Conservation (phyloP, 768 basidiomycete species). For the Lactarius indigo region DNA sequence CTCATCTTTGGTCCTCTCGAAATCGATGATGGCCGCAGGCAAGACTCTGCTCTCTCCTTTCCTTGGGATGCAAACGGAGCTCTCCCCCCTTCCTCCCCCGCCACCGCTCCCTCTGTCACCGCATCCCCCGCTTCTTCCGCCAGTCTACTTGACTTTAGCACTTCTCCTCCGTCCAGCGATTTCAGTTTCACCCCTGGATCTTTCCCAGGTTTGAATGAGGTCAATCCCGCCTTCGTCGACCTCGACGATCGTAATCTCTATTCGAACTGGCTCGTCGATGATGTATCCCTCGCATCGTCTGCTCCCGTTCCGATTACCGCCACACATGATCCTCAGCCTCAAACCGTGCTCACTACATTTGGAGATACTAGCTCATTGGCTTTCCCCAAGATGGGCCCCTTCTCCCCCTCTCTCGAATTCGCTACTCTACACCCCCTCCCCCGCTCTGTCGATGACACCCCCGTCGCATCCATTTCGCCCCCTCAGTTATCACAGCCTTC, state of each 20-base stretch:
- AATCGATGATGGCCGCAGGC: conserved; percentile 44
- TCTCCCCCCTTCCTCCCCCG: conserved; percentile 35
- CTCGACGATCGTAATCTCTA: conserved; percentile 40
- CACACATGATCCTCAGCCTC: conserved; percentile 39
- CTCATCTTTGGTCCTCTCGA: conserved; percentile 57
- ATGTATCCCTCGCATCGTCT: conserved; percentile 36
- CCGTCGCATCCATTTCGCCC: conserved; percentile 50
- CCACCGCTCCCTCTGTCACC: conserved; percentile 39
- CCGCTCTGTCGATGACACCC: conserved; percentile 41
- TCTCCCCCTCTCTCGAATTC: conserved; percentile 56
- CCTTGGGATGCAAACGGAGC: conserved; percentile 42
- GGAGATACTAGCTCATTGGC: conserved; percentile 32
- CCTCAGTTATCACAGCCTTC: conserved; percentile 58
- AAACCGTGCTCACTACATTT: conserved; percentile 50
- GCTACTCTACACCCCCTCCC: conserved; percentile 59
- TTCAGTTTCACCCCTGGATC: conserved; percentile 36
- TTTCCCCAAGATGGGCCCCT: conserved; percentile 47
- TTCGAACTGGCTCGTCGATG: conserved; percentile 65
- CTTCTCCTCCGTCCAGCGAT: conserved; percentile 39
- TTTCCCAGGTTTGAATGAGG: conserved; percentile 34
- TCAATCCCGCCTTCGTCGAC: conserved; percentile 37
- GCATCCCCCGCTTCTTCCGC: conserved; percentile 40
- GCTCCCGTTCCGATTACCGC: conserved; percentile 64
- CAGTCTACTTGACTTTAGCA: conserved; percentile 40
- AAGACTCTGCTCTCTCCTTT: conserved; percentile 30